Base-by-base conservation (phyloP, 2,329 filamentous ascomycete genomes). In the Clonostachys solani region DNA sequence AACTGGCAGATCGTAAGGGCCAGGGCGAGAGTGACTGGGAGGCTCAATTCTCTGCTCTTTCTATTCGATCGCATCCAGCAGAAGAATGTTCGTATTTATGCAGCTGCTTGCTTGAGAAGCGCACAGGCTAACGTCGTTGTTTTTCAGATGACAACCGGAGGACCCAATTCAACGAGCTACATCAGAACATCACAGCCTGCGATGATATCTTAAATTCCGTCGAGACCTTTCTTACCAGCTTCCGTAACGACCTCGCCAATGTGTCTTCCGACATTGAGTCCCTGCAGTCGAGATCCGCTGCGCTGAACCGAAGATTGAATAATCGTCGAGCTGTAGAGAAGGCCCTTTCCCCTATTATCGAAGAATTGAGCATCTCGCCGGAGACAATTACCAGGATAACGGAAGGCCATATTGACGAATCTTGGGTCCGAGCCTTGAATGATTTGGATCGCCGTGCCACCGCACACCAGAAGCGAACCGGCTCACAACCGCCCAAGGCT, bases 261-360 rank as follows among this genome's bases (percentile, higher is more conserved):
- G 94, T 99, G 12, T 96, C 94, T 2, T 86, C 91, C 7, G 94
- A 99, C 63, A 99, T 99, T 45, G 94, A 99, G 67, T 91, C 85
- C 3, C 71, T 99, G 38, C 94, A 99, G 68, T 84, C 86, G 45
- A 83, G 94, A 42, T 99, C 94, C 0, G 80, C 86, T 12, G 83
- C 86, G 8, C 69, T 99, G 49, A 96, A 90, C 56, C 83, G 88
- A 35, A 85, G 91, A 58, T 73, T 99, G 33, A 87, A 95, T 54
- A 96, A 96, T 60, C 81, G 95, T 35, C 92, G 87, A 62, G 84
- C 87, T 15, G 89, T 97, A 5, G 94, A 97, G 67, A 92, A 89
- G 64, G 78, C 90, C 2, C 73, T 99, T 29, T 90, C 87, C 0
- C 91, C 94, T 1, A 80, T 95, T 29, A 89, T 99, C 2, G 94